Conservation (phyloP, 2,329 filamentous ascomycete species). For the Tricladium varicosporioides region DNA sequence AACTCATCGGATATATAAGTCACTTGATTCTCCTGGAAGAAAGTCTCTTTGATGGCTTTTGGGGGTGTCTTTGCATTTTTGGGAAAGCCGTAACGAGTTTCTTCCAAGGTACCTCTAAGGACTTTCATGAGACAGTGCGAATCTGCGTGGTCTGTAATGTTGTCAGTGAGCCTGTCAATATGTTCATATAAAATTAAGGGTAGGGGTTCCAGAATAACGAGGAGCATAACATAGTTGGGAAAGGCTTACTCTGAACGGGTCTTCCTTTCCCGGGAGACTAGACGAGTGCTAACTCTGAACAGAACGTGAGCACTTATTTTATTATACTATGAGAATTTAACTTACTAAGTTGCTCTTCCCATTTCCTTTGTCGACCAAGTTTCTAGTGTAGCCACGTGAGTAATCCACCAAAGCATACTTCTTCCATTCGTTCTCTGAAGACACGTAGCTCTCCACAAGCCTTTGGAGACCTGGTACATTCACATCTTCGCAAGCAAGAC, state of each 20-base stretch:
- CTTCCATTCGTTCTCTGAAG: conserved; percentile 67
- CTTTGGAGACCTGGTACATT: conserved; percentile 68
- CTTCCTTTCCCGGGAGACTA: conserved; percentile 84
- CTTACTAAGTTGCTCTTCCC: conserved; percentile 56
- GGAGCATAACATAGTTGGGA: no score
- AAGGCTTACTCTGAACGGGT: conserved; percentile 61
- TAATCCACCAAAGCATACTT: conserved; percentile 72
- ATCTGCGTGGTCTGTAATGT: conserved; percentile 66
- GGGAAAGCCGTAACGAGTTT: conserved; percentile 80
- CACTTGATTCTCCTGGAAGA: conserved; percentile 69
- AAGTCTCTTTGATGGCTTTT: conserved; percentile 63
- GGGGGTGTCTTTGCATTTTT: conserved; percentile 54
- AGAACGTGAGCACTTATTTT: not conserved
- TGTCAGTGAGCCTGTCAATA: no score
- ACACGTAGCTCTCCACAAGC: conserved; percentile 74
- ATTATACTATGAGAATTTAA: conserved; percentile 2
- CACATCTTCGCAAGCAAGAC: conserved; percentile 78
- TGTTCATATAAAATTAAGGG: no score
- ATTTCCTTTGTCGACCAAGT: conserved; percentile 87
- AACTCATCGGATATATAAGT: conserved; percentile 92
- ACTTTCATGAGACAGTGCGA: conserved; percentile 92
- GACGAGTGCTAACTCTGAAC: conserved; percentile 78
- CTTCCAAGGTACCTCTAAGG: conserved; percentile 72
- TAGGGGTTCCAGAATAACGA: no score
- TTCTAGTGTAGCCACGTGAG: conserved; percentile 75